phyloP scores from a whole-genome alignment of 2,329 filamentous ascomycete genomes.

The Atkinsonella hypoxylon region DNA sequence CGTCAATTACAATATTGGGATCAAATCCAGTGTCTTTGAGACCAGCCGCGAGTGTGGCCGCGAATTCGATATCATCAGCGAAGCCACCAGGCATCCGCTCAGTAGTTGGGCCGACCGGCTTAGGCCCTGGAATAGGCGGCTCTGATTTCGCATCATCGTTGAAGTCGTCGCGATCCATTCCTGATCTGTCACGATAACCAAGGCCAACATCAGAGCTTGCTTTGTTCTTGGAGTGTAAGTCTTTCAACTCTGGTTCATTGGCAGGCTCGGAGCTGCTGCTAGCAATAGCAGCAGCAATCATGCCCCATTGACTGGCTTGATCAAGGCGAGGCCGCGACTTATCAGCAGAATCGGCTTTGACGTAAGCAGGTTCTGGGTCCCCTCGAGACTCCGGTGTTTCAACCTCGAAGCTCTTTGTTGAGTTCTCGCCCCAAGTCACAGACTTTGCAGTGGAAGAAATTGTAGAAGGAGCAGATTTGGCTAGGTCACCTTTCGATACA shows the following conservation, averaged over 20 bases:
- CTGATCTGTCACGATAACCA: slow-evolving; percentile 11
- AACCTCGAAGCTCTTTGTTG: slow-evolving; percentile 51
- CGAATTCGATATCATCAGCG: slow-evolving; percentile 55
- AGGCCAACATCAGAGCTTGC: slow-evolving; percentile 6
- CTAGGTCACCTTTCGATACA: slow-evolving; percentile 29
- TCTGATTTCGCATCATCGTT: slow-evolving; percentile 29
- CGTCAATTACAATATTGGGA: slow-evolving; percentile 55
- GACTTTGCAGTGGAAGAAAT: slow-evolving; percentile 34
- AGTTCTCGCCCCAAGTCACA: slow-evolving; percentile 54
- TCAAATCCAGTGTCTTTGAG: slow-evolving; percentile 59
- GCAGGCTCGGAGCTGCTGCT: slow-evolving; percentile 26
- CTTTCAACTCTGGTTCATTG: slow-evolving; percentile 19
- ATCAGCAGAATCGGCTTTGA: slow-evolving; percentile 17
- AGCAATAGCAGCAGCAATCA: slow-evolving; percentile 37
- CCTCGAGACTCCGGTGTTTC: slow-evolving; percentile 41
- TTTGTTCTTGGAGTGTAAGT: slow-evolving; percentile 5
- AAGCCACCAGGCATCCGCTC: slow-evolving; percentile 53
- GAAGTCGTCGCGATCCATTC: slow-evolving; percentile 12
- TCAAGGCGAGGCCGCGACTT: slow-evolving; percentile 23
- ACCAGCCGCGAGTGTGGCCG: slow-evolving; percentile 56
- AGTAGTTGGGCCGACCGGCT: slow-evolving; percentile 35
- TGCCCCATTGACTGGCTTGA: slow-evolving; percentile 37
- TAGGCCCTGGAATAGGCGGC: slow-evolving; percentile 44
- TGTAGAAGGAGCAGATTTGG: slow-evolving; percentile 15
- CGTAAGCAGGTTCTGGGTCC: slow-evolving; percentile 15